Conservation (phyloP, 345 rosid genomes). For the Brassica carinata region DNA sequence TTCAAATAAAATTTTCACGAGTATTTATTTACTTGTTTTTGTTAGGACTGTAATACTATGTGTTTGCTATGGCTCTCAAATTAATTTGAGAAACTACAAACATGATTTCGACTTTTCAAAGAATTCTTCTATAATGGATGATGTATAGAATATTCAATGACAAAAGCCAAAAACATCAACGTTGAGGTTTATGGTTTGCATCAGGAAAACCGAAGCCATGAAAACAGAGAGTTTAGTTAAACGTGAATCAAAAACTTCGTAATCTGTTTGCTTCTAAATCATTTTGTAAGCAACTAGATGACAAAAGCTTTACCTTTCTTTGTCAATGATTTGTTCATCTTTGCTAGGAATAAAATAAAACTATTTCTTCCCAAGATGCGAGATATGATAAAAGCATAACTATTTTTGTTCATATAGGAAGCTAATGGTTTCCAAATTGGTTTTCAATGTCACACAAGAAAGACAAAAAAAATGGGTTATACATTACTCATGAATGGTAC, state of each 20-base stretch:
- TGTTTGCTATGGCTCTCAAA: too few relatives aligned
- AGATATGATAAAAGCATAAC: background rate
- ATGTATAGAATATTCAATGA: too few relatives aligned
- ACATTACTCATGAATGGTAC: slow-evolving; percentile 57
- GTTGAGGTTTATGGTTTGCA: background rate
- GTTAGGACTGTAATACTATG: too few relatives aligned
- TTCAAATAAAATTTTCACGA: too few relatives aligned
- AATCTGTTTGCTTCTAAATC: background rate
- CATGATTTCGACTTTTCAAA: too few relatives aligned
- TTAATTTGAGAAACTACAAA: too few relatives aligned
- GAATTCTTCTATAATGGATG: background rate
- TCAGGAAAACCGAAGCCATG: background rate
- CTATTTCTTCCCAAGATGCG: background rate
- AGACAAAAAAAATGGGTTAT: background rate
- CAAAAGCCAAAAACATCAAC: background rate
- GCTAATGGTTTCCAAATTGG: slow-evolving; percentile 14
- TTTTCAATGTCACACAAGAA: slow-evolving; percentile 15
- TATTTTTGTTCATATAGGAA: slow-evolving; percentile 12
- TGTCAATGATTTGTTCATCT: background rate
- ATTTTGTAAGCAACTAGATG: background rate
- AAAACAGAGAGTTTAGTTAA: background rate
- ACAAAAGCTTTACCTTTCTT: background rate
- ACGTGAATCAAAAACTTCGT: background rate
- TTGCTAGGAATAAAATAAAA: background rate
- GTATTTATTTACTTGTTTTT: too few relatives aligned